A percentile compares a stretch with the other conserved stretches of the same genome.
These are phyloP conservation scores for Phialemoniopsis sp. DNA, from an alignment of 2,329 filamentous ascomycete genomes.

Conservation along the genomic window DNA sequence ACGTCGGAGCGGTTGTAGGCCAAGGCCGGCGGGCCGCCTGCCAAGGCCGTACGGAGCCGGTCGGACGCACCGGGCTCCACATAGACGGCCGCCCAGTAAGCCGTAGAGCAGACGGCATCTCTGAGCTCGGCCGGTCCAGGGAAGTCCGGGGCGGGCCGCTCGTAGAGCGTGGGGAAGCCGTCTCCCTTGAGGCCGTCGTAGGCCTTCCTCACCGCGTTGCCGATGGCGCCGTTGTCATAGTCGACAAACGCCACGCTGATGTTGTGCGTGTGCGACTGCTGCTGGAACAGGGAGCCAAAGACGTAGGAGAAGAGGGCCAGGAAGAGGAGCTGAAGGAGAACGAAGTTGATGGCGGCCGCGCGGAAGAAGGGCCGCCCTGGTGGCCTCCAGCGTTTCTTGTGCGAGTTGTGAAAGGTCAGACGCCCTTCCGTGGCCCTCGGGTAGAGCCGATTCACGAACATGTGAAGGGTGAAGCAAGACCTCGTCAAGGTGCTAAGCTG, in stretches of 20 bases:
- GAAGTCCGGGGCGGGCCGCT: slow-evolving; percentile 17
- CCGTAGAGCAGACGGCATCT: slow-evolving; percentile 25
- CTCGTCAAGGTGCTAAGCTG: background rate
- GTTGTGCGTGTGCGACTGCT: slow-evolving; percentile 22
- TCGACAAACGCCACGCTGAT: slow-evolving; percentile 21
- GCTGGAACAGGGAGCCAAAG: slow-evolving; percentile 29
- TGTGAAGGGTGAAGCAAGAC: background rate
- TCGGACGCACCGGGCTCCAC: slow-evolving; percentile 22
- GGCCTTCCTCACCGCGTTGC: slow-evolving; percentile 23
- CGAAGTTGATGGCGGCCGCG: slow-evolving; percentile 5
- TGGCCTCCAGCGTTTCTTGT: too few species aligned
- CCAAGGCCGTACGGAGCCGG: slow-evolving; percentile 20
- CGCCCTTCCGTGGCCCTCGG: slow-evolving; percentile 8
- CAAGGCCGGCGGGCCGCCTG: slow-evolving; percentile 12
- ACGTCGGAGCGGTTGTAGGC: slow-evolving; percentile 24
- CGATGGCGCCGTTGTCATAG: slow-evolving; percentile 24
- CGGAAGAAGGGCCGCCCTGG: slow-evolving; percentile 1
- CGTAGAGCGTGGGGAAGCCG: slow-evolving; percentile 24
- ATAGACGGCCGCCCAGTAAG: slow-evolving; percentile 33
- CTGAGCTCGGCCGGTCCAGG: slow-evolving; percentile 16
- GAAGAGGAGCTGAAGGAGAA: slow-evolving; percentile 27
- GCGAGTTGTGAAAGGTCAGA: background rate
- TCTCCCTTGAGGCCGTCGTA: slow-evolving; percentile 22
- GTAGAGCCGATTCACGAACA: background rate
- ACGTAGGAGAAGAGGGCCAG: slow-evolving; percentile 26